Evolutionary conservation across 225 moss, liverwort and hornwort genomes (phyloP), one percentile per base, ranked within the genome.

Genomic region (Bryoerythrophyllum caledonicum): DNA sequence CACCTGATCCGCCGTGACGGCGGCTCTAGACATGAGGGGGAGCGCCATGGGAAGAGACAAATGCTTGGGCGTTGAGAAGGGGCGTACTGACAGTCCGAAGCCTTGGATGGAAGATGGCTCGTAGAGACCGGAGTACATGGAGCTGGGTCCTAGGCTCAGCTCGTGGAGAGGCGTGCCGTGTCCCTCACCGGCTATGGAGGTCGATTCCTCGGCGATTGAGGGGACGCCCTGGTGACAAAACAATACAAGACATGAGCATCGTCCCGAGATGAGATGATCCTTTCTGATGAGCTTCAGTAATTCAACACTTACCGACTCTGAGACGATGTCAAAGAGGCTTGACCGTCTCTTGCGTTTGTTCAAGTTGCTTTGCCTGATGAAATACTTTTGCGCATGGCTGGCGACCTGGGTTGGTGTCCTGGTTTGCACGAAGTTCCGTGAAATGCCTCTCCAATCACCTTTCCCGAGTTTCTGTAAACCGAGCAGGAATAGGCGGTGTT

Each of bases 361-460:
- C 86, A 88, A 80, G 30, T 88, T 90, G 79, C 89, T 91, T 60
- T 91, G 87, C 6, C 93, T 81, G 19, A 93, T 93, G 48, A 91
- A 93, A 44, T 93, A 93, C 71, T 93, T 93, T 55, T 93, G 93
- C 0, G 93, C 93, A 77, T 93, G 93, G 62, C 93, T 93, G 1
- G 93, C 93, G 6, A 93, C 93, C 77, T 93, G 93, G 5, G 93
- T 93, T 17, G 93, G 93, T 34, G 93, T 93, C 53, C 93, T 80
- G 13, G 93, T 86, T 51, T 84, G 84, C 60, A 93, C 93, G 60
- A 91, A 93, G 66, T 93, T 93, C 35, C 93, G 81, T 12, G 93
- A 93, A 51, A 93, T 93, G 35, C 93, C 91, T 76, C 93, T 79
- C 93, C 93, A 93, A 4, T 93, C 93, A 25, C 93, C 93, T 74